Evolutionary conservation across 345 rosid genomes (phyloP).

Genomic region (Brassica carinata): DNA sequence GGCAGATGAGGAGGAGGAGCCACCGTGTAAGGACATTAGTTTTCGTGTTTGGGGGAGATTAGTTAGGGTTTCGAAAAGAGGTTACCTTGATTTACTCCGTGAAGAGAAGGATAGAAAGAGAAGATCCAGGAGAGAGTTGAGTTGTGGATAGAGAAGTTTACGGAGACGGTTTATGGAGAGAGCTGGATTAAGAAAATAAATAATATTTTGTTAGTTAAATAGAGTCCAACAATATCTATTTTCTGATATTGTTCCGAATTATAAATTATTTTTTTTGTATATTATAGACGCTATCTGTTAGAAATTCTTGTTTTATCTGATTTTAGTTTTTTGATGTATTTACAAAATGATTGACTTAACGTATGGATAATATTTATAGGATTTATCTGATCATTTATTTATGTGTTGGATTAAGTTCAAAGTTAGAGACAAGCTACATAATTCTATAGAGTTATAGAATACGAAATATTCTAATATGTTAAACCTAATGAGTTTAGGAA

Average conservation of each 20-base stretch:
- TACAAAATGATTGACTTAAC: background rate
- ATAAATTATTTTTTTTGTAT: background rate
- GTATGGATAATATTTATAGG: background rate
- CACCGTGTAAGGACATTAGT: slow-evolving; percentile 29
- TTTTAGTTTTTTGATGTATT: background rate
- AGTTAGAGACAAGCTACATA: no score
- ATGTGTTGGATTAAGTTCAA: no score
- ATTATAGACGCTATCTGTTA: slow-evolving; percentile 10
- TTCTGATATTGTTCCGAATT: background rate
- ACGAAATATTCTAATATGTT: no score
- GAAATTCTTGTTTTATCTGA: background rate
- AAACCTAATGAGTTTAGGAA: no score
- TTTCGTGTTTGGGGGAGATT: background rate
- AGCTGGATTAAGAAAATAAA: background rate
- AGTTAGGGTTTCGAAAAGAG: background rate
- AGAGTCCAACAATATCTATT: background rate
- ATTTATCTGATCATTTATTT: background rate
- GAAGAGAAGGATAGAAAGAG: slow-evolving; percentile 20
- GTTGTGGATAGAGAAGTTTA: slow-evolving; percentile 23
- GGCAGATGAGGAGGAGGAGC: slow-evolving; percentile 19
- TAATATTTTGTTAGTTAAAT: background rate
- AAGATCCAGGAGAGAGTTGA: slow-evolving; percentile 25
- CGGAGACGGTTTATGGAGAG: slow-evolving; percentile 13
- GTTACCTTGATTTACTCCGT: slow-evolving; percentile 19
- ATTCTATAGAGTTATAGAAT: no score